Percentiles rank a stretch among this genome's conserved stretches.
These are phyloP conservation scores for Kwoniella europaea DNA, from an alignment of 768 basidiomycete species.

Conservation along the genomic window DNA sequence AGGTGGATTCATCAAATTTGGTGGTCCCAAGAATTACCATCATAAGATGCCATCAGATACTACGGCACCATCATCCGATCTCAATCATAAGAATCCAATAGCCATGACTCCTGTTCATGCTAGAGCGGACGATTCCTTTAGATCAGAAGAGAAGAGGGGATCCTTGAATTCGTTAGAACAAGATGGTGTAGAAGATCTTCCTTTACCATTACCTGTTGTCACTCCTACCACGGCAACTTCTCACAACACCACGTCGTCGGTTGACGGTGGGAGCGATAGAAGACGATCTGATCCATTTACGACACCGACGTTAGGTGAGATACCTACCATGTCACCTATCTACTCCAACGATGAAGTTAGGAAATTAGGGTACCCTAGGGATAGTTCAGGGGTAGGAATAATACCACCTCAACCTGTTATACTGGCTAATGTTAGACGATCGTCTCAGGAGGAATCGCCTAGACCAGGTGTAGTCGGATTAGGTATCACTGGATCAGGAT, in stretches of 20 bases:
- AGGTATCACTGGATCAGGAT: conserved; percentile 1
- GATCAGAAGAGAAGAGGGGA: conserved; percentile 14
- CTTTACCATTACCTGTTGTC: background rate
- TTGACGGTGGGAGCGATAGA: background rate
- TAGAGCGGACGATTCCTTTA: background rate
- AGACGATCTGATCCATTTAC: conserved; percentile 16
- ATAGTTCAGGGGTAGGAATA: background rate
- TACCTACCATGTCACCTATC: conserved; percentile 15
- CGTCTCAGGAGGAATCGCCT: background rate
- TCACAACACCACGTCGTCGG: background rate
- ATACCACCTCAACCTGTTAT: background rate
- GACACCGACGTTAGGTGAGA: conserved; percentile 16
- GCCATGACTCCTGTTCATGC: conserved; percentile 6
- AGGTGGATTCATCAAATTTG: background rate
- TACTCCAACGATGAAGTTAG: conserved; percentile 11
- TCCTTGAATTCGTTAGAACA: background rate
- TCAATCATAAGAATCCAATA: conserved; percentile 2
- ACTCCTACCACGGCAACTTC: background rate
- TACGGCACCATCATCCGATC: conserved; percentile 6
- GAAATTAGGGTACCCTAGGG: background rate
- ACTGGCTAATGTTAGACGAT: conserved; percentile 7
- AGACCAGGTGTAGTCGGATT: conserved; percentile 1
- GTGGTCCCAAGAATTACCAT: background rate
- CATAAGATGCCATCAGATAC: conserved; percentile 17
- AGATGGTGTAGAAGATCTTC: background rate